These are phyloP conservation scores for Coniochaeta sp. DNA, from an alignment of 2,329 filamentous ascomycete species.

Conservation along the genomic window DNA sequence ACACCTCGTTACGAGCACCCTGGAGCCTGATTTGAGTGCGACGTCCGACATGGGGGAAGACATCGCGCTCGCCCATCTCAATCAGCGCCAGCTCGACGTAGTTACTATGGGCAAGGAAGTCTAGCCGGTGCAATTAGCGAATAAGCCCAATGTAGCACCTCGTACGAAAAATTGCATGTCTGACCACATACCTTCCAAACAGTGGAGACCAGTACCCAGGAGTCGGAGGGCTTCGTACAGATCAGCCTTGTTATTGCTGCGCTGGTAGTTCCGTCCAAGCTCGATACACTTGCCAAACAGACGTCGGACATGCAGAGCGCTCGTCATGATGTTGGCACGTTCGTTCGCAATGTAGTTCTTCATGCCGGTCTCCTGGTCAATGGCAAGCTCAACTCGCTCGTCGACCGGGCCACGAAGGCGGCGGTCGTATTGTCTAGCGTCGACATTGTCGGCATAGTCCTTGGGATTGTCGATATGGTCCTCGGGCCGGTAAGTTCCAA, in stretches of 20 bases:
- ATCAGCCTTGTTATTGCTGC: slow-evolving; percentile 62
- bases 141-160: background rate
- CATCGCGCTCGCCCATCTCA: slow-evolving; percentile 69
- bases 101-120: slow-evolving; percentile 91
- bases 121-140: slow-evolving; percentile 26
- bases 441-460: slow-evolving; percentile 81
- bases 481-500: slow-evolving; percentile 75
- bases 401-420: slow-evolving; percentile 78
- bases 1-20: slow-evolving; percentile 60
- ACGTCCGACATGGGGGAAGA: slow-evolving; percentile 84
- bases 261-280: slow-evolving; percentile 67
- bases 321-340: slow-evolving; percentile 68
- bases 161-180: background rate
- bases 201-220: slow-evolving; percentile 82
- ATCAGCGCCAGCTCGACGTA: slow-evolving; percentile 84
- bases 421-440: slow-evolving; percentile 74
- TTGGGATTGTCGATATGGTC: slow-evolving; percentile 74
- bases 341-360: slow-evolving; percentile 97
- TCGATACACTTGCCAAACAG: slow-evolving; percentile 70
- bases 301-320: slow-evolving; percentile 65
- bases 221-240: slow-evolving; percentile 81
- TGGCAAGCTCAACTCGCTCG: slow-evolving; percentile 66
- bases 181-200: slow-evolving; percentile 62
- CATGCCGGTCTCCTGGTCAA: slow-evolving; percentile 69
- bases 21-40: slow-evolving; percentile 62